A percentile compares a stretch with the other conserved stretches of the same genome.
These are phyloP conservation scores for Suhomyces sp. DNA, from an alignment of 805 yeast species.

Conservation along the genomic window DNA sequence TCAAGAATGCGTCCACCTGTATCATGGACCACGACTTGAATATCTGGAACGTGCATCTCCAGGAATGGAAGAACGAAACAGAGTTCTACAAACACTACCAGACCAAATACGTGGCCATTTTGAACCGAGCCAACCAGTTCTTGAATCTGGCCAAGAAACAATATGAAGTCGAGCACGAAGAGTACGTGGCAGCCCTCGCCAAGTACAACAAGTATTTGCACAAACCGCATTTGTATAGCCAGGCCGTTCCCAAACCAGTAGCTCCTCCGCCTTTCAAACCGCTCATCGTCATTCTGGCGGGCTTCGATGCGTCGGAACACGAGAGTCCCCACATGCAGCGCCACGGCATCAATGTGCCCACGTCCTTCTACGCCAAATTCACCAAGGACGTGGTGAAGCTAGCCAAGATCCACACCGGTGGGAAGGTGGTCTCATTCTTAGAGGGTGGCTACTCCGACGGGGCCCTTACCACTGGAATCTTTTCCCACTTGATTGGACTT, in stretches of 20 bases:
- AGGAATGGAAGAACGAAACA: conserved; percentile 58
- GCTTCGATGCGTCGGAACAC: conserved; percentile 83
- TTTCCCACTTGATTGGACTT: conserved; percentile 73
- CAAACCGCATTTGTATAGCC: conserved; percentile 30
- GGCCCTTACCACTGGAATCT: conserved; percentile 74
- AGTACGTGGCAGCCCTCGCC: conserved; percentile 22
- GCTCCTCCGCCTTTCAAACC: conserved; percentile 42
- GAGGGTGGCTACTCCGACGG: conserved; percentile 90
- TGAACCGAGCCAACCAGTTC: conserved; percentile 66
- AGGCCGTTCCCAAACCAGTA: conserved; percentile 25
- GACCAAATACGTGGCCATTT: conserved; percentile 55
- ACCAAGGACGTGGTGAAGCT: conserved; percentile 69
- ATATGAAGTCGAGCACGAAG: conserved; percentile 35
- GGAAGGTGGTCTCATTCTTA: conserved; percentile 62
- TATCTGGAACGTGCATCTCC: conserved; percentile 81
- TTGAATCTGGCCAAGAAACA: conserved; percentile 47
- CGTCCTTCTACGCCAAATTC: conserved; percentile 69
- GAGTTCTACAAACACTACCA: conserved; percentile 65
- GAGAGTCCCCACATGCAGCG: conserved; percentile 85
- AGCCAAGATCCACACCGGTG: conserved; percentile 59
- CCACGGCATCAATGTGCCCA: conserved; percentile 78
- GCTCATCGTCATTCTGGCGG: conserved; percentile 74
- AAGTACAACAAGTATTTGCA: conserved; percentile 30
- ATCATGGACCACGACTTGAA: conserved; percentile 72
- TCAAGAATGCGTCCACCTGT: conserved; percentile 77